Percentiles rank a stretch among this genome's conserved stretches.
These are phyloP conservation scores for Theileria annulata DNA, from an alignment of 169 alveolate species.

Conservation along the genomic window DNA sequence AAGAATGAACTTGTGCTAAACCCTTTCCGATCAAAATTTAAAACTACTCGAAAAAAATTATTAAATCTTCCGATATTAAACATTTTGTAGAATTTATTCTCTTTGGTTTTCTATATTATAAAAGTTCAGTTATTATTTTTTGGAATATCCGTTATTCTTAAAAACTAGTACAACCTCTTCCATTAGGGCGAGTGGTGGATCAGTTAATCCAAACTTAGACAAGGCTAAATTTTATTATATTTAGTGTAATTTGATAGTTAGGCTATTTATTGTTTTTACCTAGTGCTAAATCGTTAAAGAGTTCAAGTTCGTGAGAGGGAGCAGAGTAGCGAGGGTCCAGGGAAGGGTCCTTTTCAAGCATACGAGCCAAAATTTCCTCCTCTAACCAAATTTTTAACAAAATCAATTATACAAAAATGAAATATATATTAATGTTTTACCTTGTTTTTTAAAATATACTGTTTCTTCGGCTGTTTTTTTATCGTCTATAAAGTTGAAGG, in stretches of 20 bases:
- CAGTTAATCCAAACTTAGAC: constrained; percentile 32
- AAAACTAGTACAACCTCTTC: constrained; percentile 36
- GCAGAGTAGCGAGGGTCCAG: constrained; percentile 40
- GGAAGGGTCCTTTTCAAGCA: constrained; percentile 40
- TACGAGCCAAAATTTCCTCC: constrained; percentile 32
- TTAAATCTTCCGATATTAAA: background rate
- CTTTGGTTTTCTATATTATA: background rate
- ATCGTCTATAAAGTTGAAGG: constrained; percentile 33
- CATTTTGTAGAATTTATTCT: background rate
- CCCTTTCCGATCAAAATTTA: background rate
- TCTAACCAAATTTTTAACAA: constrained; percentile 20
- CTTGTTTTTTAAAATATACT: constrained; percentile 39
- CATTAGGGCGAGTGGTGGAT: constrained; percentile 19
- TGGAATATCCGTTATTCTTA: constrained; percentile 32
- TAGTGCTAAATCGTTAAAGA: constrained; percentile 24
- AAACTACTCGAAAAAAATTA: background rate
- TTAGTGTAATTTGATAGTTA: background rate
- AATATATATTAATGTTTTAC: constrained; percentile 5
- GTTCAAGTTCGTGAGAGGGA: constrained; percentile 38
- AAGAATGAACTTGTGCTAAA: constrained; percentile 57
- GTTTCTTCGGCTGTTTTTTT: constrained; percentile 49
- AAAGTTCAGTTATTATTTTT: background rate
- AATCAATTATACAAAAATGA: background rate
- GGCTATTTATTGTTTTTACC: background rate
- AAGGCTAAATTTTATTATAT: constrained; percentile 15